Evolutionary conservation across 2,329 filamentous ascomycete species (phyloP).

Genomic region (Stachybotrys elegans): DNA sequence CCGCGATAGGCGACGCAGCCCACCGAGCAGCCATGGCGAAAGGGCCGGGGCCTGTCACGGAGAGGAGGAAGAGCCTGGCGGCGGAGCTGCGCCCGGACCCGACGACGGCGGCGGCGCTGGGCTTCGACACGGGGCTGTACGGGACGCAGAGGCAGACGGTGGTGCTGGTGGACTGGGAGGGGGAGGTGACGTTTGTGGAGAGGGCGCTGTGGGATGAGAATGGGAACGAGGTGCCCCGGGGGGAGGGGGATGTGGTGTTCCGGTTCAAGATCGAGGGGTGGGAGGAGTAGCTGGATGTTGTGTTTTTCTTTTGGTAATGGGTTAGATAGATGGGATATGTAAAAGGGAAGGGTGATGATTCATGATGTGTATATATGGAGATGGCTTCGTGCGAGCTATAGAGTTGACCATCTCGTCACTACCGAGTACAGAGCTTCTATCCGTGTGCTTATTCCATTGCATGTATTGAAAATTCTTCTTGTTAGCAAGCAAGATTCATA

Average conservation of each 20-base stretch:
- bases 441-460: too few species aligned
- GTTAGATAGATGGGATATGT: not conserved
- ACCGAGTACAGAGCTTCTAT: too few species aligned
- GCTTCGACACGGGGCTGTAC: slow-evolving; percentile 56
- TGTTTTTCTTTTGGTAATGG: not conserved
- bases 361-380: too few species aligned
- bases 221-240: slow-evolving; percentile 48
- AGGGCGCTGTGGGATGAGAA: slow-evolving; percentile 55
- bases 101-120: slow-evolving; percentile 31
- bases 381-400: too few species aligned
- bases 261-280: slow-evolving; percentile 52
- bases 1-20: slow-evolving; percentile 45
- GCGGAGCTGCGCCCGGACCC: slow-evolving; percentile 30
- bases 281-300: slow-evolving; percentile 23
- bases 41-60: slow-evolving; percentile 20
- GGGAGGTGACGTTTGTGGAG: slow-evolving; percentile 55
- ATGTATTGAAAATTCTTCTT: too few species aligned
- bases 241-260: slow-evolving; percentile 50
- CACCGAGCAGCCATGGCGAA: slow-evolving; percentile 33
- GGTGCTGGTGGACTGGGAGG: slow-evolving; percentile 57
- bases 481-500: too few species aligned
- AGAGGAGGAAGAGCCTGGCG: slow-evolving; percentile 16
- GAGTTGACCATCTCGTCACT: too few species aligned
- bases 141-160: slow-evolving; percentile 62
- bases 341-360: too few species aligned